Percentiles rank a stretch among this genome's conserved stretches.
phyloP scores from a whole-genome alignment of 805 yeast genomes.

The Kregervanrija pseudodelftensis region DNA sequence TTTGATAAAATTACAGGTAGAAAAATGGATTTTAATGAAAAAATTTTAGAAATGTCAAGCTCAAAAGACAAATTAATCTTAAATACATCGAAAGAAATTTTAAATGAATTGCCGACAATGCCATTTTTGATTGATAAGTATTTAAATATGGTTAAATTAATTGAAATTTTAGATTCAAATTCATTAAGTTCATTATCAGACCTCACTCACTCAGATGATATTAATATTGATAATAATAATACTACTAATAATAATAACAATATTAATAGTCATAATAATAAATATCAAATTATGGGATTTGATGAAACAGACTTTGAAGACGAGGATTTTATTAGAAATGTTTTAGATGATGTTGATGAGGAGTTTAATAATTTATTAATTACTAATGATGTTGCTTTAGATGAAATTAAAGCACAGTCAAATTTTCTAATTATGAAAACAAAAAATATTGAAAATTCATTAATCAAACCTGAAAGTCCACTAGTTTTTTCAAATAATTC shows the following conservation, averaged over 20 bases:
- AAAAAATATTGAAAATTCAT: conserved; percentile 10
- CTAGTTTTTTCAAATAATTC: conserved; percentile 14
- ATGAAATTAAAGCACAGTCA: conserved; percentile 22
- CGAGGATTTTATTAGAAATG: conserved; percentile 48
- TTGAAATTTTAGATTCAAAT: conserved; percentile 28
- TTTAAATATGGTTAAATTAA: conserved; percentile 51
- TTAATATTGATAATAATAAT: conserved; percentile 13
- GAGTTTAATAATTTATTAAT: conserved; percentile 18
- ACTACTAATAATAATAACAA: no score
- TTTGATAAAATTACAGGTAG: conserved; percentile 66
- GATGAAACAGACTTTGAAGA: conserved; percentile 54
- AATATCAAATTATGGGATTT: conserved; percentile 31
- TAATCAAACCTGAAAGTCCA: conserved; percentile 20
- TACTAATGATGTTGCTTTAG: conserved; percentile 15
- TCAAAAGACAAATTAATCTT: conserved; percentile 50
- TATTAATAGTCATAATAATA: neutral
- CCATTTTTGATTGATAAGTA: conserved; percentile 66
- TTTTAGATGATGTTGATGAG: conserved; percentile 24
- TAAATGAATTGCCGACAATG: conserved; percentile 57
- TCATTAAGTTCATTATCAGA: conserved; percentile 1
- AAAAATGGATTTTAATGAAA: conserved; percentile 55
- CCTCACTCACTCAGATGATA: conserved; percentile 13
- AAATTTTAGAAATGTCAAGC: conserved; percentile 47
- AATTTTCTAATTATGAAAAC: conserved; percentile 17
- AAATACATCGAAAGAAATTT: conserved; percentile 43